Conservation (phyloP, 371 early-diverging fungal genomes). For the Rhizopus arrhizus region DNA sequence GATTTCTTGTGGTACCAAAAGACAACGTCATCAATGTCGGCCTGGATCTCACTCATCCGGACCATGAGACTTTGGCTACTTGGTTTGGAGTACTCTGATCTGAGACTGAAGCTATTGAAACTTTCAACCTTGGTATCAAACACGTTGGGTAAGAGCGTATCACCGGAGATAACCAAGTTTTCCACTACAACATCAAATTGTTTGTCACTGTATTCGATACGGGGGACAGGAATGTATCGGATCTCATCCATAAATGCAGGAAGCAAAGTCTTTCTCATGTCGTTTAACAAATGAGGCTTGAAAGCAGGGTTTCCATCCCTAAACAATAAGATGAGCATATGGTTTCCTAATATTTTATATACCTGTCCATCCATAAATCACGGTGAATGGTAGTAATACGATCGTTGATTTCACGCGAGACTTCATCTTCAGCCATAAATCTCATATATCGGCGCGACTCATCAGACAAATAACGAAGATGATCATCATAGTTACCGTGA, state of each 20-base stretch:
- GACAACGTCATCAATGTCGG: constrained; percentile 48
- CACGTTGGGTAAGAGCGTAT: constrained; percentile 59
- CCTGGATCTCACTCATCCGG: constrained; percentile 41
- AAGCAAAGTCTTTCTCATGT: constrained; percentile 52
- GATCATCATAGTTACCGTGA: constrained; percentile 26
- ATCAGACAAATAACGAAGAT: constrained; percentile 24
- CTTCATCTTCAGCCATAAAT: constrained; percentile 40
- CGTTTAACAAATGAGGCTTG: constrained; percentile 64
- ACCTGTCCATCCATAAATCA: constrained; percentile 44
- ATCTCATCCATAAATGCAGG: constrained; percentile 63
- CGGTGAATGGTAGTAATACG: constrained; percentile 36
- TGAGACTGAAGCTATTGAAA: constrained; percentile 43
- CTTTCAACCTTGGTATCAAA: constrained; percentile 54
- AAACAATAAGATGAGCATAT: constrained; percentile 14
- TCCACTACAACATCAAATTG: constrained; percentile 64
- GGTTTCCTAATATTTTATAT: background rate
- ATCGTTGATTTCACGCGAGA: constrained; percentile 31
- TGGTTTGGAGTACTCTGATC: constrained; percentile 43
- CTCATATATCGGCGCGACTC: constrained; percentile 25
- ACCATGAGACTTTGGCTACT: constrained; percentile 37
- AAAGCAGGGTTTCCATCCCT: constrained; percentile 54
- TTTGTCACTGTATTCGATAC: constrained; percentile 62
- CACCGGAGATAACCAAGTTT: constrained; percentile 60
- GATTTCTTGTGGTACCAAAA: constrained; percentile 63
- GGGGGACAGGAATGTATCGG: constrained; percentile 65